Percentiles rank a stretch among this genome's conserved stretches.
Evolutionary conservation across 2,329 filamentous ascomycete genomes (phyloP).

Genomic region (Penicillium decumbens): DNA sequence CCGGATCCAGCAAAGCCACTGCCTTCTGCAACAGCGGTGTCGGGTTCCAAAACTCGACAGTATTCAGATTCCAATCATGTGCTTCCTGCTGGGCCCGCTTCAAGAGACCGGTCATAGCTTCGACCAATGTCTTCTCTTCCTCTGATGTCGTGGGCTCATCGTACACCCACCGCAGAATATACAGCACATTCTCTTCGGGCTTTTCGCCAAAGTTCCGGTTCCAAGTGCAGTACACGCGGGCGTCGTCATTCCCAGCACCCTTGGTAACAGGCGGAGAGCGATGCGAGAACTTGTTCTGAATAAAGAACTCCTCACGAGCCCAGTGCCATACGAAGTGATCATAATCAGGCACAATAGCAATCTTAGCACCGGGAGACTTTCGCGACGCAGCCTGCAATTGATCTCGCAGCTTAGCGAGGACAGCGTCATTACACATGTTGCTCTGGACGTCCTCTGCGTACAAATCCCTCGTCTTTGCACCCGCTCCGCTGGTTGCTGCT

Average conservation of each 20-base stretch:
- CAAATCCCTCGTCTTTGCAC: conserved; percentile 26
- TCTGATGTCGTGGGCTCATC: conserved; percentile 36
- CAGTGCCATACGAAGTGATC: conserved; percentile 72
- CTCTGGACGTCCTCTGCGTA: conserved; percentile 32
- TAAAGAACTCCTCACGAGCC: conserved; percentile 74
- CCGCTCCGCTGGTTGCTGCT: conserved; percentile 20
- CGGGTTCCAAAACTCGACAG: conserved; percentile 82
- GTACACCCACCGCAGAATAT: conserved; percentile 43
- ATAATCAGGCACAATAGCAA: conserved; percentile 65
- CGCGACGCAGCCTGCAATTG: conserved; percentile 51
- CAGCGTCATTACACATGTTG: conserved; percentile 54
- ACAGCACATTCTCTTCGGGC: conserved; percentile 37
- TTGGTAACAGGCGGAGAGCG: conserved; percentile 53
- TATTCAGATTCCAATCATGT: conserved; percentile 62
- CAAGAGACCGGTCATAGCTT: conserved; percentile 60
- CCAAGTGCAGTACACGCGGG: conserved; percentile 40
- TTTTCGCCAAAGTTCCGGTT: conserved; percentile 39
- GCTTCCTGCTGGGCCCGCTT: conserved; percentile 66
- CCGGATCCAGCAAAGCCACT: conserved; percentile 36
- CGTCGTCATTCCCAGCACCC: conserved; percentile 60
- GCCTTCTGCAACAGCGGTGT: conserved; percentile 49
- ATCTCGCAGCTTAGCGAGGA: conserved; percentile 63
- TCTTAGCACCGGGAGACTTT: conserved; percentile 44
- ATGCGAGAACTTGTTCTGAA: conserved; percentile 56
- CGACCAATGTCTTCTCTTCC: conserved; percentile 49